Base-by-base conservation (phyloP, 2,329 filamentous ascomycete species). In the Fusarium fracticaudum region DNA sequence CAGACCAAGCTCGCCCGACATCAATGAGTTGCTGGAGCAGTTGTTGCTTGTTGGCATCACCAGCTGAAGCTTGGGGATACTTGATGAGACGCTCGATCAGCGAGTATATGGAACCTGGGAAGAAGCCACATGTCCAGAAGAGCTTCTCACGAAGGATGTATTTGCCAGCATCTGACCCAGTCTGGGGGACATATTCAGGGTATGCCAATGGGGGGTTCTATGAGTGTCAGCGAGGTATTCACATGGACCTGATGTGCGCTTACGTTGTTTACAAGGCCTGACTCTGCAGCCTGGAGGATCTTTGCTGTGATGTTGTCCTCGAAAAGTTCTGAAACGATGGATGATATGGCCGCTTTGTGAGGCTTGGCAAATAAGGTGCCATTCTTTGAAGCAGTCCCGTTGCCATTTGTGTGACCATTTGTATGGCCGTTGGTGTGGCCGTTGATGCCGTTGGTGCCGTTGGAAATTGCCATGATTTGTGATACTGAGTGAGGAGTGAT, bases 71-170 rank as follows among this genome's bases (percentile, higher is more conserved):
- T 8, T 78, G 69, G 0, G 83, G 83, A 26, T 78, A 83, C 58
- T 78, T 80, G 54, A 79, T 63, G 3, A 79, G 69, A 1, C 83
- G 78, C 60, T 84, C 83, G 1, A 82, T 69, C 4, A 84, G 22
- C 12, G 77, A 76, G 67, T 83, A 83, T 7, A 84, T 76, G 38
- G 71, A 79, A 3, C 83, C 83, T 0, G 83, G 83, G 58, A 84
- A 84, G 77, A 84, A 84, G 22, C 83, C 83, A 38, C 81, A 83
- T 0, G 83, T 84, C 83, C 83, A 84, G 22, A 78, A 78, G n/a
- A 59, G 59, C 24, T 73, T 72, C 38, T 78, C 76, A 0, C 76
- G 68, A 8, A 74, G 72, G 5, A 74, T 44, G 18, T 78, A 78
- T 53, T 60, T 71, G 11, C 75, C 76, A 8, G 63, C 43, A 11